phyloP scores from a whole-genome alignment of 805 yeast species.

The Candida namnaoensis region DNA sequence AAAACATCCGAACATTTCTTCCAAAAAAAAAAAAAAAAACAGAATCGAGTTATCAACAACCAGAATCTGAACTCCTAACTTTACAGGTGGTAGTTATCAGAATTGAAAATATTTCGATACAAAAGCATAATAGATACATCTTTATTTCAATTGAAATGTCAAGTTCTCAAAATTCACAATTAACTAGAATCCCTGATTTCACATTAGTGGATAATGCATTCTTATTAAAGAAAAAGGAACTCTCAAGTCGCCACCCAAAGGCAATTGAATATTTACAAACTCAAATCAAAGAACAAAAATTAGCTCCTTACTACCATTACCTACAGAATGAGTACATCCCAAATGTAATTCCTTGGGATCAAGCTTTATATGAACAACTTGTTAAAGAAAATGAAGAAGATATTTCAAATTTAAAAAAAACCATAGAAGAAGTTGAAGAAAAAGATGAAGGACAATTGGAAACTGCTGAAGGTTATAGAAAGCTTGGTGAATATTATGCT shows the following conservation, averaged over 20 bases:
- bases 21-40: too few relatives aligned
- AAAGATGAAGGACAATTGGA: slow-evolving; percentile 81
- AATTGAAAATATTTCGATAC: too few relatives aligned
- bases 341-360: slow-evolving; percentile 48
- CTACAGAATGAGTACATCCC: slow-evolving; percentile 39
- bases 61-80: too few relatives aligned
- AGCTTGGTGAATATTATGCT: slow-evolving; percentile 84
- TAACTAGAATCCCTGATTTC: slow-evolving; percentile 65
- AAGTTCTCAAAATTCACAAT: slow-evolving; percentile 3
- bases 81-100: too few relatives aligned
- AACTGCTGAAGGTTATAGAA: slow-evolving; percentile 63
- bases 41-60: too few relatives aligned
- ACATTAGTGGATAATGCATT: slow-evolving; percentile 75
- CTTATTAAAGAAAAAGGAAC: slow-evolving; percentile 36
- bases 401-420: slow-evolving; percentile 35
- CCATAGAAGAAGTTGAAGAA: slow-evolving; percentile 40
- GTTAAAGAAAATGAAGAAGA: slow-evolving; percentile 43
- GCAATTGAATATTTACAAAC: slow-evolving; percentile 38
- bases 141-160: too few relatives aligned
- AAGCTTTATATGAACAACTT: slow-evolving; percentile 42
- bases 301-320: slow-evolving; percentile 80
- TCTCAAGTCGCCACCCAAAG: slow-evolving; percentile 30
- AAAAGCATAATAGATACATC: too few relatives aligned
- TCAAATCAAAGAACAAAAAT: slow-evolving; percentile 47
- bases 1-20: too few relatives aligned